These are phyloP conservation scores for Kockiozyma suomiensis DNA, from an alignment of 805 yeast genomes.

Conservation along the genomic window DNA sequence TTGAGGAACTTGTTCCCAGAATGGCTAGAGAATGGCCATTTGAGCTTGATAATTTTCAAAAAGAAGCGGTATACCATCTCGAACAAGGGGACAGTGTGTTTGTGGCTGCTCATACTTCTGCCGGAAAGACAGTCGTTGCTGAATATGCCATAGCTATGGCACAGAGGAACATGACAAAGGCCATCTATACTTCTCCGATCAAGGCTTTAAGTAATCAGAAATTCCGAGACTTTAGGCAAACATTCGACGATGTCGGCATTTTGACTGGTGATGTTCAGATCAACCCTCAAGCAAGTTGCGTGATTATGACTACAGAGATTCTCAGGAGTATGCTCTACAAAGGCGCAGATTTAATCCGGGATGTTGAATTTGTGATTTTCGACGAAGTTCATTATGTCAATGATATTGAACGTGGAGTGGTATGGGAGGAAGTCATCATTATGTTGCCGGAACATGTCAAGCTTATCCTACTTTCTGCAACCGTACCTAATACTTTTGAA, in stretches of 20 bases:
- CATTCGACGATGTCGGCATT: slow-evolving; percentile 86
- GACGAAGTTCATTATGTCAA: slow-evolving; percentile 98
- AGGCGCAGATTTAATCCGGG: slow-evolving; percentile 95
- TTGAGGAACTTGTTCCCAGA: slow-evolving; percentile 83
- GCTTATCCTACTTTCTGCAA: slow-evolving; percentile 87
- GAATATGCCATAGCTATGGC: slow-evolving; percentile 99
- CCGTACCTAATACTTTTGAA: slow-evolving; percentile 97
- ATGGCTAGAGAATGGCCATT: slow-evolving; percentile 96
- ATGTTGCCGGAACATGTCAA: slow-evolving; percentile 97
- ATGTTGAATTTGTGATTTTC: slow-evolving; percentile 95
- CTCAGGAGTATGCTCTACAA: slow-evolving; percentile 91
- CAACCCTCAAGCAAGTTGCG: slow-evolving; percentile 92
- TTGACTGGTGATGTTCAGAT: slow-evolving; percentile 98
- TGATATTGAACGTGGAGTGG: slow-evolving; percentile 96
- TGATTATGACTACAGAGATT: slow-evolving; percentile 97
- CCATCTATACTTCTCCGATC: slow-evolving; percentile 94
- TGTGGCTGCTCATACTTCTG: slow-evolving; percentile 98
- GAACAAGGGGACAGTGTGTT: slow-evolving; percentile 99
- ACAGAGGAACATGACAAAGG: slow-evolving; percentile 90
- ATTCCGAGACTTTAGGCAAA: slow-evolving; percentile 81
- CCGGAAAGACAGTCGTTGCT: slow-evolving; percentile 98
- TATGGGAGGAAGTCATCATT: slow-evolving; percentile 98
- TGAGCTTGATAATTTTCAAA: slow-evolving; percentile 90
- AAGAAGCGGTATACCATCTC: slow-evolving; percentile 93
- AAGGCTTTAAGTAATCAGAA: slow-evolving; percentile 89